A percentile compares a stretch with the other conserved stretches of the same genome.
Evolutionary conservation across 495 filamentous ascomycete genomes (phyloP).

Genomic region (Antarctomyces pellizariae): DNA sequence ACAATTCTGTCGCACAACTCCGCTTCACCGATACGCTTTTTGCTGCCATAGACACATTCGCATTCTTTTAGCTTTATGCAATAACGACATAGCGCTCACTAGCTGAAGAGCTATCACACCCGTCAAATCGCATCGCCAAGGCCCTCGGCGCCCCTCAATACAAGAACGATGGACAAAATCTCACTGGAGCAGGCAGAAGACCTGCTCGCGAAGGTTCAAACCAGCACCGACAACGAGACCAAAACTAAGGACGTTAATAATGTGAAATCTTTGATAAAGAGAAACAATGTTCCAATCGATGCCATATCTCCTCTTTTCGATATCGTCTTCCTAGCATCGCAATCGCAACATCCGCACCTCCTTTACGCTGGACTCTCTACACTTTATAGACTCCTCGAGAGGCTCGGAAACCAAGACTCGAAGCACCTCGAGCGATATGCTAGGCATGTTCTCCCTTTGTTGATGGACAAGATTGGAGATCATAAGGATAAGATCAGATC

Average conservation of each 20-base stretch:
- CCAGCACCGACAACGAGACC: slow-evolving; percentile 42
- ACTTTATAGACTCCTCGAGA: slow-evolving; percentile 62
- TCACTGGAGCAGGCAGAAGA: slow-evolving; percentile 40
- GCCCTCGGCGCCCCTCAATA: background rate
- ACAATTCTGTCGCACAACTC: no score
- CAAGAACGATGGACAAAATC: slow-evolving; percentile 27
- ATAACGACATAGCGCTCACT: no score
- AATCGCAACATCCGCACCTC: slow-evolving; percentile 43
- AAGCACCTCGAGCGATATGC: slow-evolving; percentile 40
- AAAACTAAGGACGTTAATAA: slow-evolving; percentile 46
- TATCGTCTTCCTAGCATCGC: slow-evolving; percentile 39
- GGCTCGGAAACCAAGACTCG: slow-evolving; percentile 60
- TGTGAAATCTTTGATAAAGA: slow-evolving; percentile 72
- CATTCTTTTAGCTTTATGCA: no score
- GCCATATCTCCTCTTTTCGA: slow-evolving; percentile 53
- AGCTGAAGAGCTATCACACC: no score
- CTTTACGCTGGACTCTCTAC: slow-evolving; percentile 61
- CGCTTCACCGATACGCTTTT: no score
- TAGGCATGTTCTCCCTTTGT: slow-evolving; percentile 38
- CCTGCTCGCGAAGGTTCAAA: slow-evolving; percentile 41
- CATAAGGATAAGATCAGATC: slow-evolving; percentile 57
- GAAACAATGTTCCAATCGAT: slow-evolving; percentile 57
- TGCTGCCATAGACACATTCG: no score
- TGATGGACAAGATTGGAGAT: slow-evolving; percentile 75
- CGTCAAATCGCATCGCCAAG: no score